Evolutionary conservation across 2,329 filamentous ascomycete species (phyloP), one percentile per base, ranked within the genome.

Genomic region (Curvularia lunata): DNA sequence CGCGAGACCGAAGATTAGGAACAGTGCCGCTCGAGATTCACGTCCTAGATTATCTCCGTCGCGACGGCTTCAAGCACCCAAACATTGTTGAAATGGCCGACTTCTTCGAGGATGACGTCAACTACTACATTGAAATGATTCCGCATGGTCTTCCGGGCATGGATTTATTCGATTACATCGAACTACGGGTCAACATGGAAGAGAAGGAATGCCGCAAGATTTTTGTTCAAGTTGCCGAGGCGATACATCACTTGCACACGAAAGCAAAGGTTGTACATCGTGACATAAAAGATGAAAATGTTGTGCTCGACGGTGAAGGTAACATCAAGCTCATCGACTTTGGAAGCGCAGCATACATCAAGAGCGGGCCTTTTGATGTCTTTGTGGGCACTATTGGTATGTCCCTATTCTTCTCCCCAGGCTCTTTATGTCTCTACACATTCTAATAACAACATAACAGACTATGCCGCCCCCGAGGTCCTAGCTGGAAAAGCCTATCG

Each of bases 141-240:
- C 95, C 95, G 0, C 95, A 98, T 70, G 95, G 95, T 1, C 82
- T 97, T 37, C 95, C 95, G 0, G 95, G 95, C 12, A 98, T 99
- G 93, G 95, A 99, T 76, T 84, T 99, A 1, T 99, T 99, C 72
- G 95, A 99, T 78, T 99, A 99, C 76, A 99, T 99, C 65, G 95
- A 99, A 77, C 84, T 99, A 52, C 89, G 94, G 25, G 88, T 92
- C 45, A 97, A 94, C 70, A 99, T 99, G 95, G 92, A 96, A 52
- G 95, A 99, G 79, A 83, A 85, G 7, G 95, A 99, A 75, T 96
- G 92, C 74, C 87, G 92, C 52, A 96, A 91, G 78, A 99, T 99
- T 60, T 99, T 99, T 76, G 86, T 91, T 25, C 95, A 99, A 77
- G 94, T 98, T 10, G 92, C 91, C 9, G 86, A 88, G 70, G 95